phyloP scores from a whole-genome alignment of 768 basidiomycete species.

The Tulasnella sp. region DNA sequence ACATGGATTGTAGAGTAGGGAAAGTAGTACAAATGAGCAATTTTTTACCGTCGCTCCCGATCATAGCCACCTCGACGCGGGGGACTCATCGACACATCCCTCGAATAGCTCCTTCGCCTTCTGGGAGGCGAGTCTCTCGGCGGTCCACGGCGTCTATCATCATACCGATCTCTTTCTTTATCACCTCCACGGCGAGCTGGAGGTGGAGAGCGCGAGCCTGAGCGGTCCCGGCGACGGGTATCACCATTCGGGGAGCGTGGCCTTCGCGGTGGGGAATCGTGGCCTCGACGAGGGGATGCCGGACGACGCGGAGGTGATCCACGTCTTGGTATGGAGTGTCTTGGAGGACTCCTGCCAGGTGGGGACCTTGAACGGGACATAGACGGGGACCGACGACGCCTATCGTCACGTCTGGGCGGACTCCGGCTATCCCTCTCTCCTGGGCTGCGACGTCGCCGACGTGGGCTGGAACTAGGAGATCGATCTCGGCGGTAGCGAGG shows the following conservation, averaged over 20 bases:
- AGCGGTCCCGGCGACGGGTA: constrained; percentile 15
- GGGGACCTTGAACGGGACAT: constrained; percentile 24
- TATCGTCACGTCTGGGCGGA: neutral
- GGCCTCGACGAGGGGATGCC: constrained; percentile 25
- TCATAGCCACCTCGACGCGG: constrained; percentile 6
- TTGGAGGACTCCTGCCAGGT: constrained; percentile 24
- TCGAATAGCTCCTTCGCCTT: neutral
- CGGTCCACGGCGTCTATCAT: constrained; percentile 4
- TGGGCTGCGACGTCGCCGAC: constrained; percentile 4
- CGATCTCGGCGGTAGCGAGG: constrained; percentile 21
- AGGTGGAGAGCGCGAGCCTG: constrained; percentile 24
- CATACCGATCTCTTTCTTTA: neutral
- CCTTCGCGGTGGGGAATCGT: constrained; percentile 24
- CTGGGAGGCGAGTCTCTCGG: neutral
- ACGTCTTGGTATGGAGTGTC: constrained; percentile 20
- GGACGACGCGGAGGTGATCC: constrained; percentile 24
- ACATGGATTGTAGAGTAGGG: neutral
- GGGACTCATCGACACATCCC: constrained; percentile 1
- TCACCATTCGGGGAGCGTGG: constrained; percentile 24
- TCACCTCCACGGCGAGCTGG: constrained; percentile 11
- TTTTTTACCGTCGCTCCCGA: neutral
- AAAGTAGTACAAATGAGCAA: neutral
- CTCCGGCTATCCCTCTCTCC: constrained; percentile 6
- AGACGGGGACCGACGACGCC: constrained; percentile 10
- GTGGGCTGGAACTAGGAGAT: constrained; percentile 9